Evolutionary conservation across 768 basidiomycete genomes (phyloP), one percentile per base, ranked within the genome.

Genomic region (Infundibulicybe gibba): DNA sequence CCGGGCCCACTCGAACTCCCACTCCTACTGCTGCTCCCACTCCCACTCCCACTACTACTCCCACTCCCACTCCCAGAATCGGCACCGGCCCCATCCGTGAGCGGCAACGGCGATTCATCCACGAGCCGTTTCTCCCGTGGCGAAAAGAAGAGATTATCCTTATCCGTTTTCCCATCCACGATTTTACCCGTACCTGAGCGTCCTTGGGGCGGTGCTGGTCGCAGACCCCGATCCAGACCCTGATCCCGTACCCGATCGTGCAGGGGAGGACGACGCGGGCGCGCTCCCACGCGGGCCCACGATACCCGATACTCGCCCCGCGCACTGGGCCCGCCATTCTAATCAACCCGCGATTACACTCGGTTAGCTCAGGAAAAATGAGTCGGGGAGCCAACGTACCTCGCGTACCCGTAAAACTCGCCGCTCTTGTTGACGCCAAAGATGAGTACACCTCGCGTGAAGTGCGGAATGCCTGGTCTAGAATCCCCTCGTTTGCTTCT

Each of bases 371-470:
- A 34, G 15, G n/a, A 39, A 13, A 9, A 41, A 11, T 21, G 19
- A 25, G 37, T 17, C 13, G 15, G 31, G 11, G 17, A 15, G 13
- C 38, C 14, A 19, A 66, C 71, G 50, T 65, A 92, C 83, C 77
- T 81, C 10, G 91, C 94, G 60, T 90, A 94, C 16, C 94, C 94
- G 57, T 87, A 97, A 60, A 97, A 98, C 62, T 92, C 91, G 32
- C 95, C 93, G 47, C 87, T 88, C 61, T 87, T 91, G 67, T 97
- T 97, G 14, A 90, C 95, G 32, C 93, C 80, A 56, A 97, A 97
- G 48, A 98, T 83, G 38, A 97, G 57, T 76, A 88, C 3, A 97
- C 94, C 19, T 94, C 89, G 52, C 79, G 76, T 51, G 87, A 86
- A 2, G 92, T 97, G n/a, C 94, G 83, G 63, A 74, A 98, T 0